phyloP scores from a whole-genome alignment of 768 basidiomycete species.

The Leccinum uliginosum region DNA sequence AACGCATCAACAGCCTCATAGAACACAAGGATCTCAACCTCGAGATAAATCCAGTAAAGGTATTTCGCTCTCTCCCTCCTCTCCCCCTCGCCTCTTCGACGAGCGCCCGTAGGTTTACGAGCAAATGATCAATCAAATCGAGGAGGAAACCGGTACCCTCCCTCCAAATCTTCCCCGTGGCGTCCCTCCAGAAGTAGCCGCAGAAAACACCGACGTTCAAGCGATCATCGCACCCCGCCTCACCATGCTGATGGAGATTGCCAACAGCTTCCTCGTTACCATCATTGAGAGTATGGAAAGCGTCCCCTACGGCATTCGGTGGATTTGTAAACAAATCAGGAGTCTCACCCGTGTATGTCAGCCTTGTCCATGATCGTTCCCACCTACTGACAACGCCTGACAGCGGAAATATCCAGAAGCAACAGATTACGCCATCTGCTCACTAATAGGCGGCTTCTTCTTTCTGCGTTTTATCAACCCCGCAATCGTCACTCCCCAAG shows the following conservation, averaged over 20 bases:
- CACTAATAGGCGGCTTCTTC: slow-evolving; percentile 98
- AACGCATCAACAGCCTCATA: slow-evolving; percentile 97
- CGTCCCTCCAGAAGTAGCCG: slow-evolving; percentile 91
- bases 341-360: slow-evolving; percentile 84
- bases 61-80: slow-evolving; percentile 25
- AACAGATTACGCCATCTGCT: slow-evolving; percentile 97
- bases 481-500: slow-evolving; percentile 97
- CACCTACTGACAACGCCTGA: slow-evolving; percentile 8
- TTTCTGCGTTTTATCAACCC: slow-evolving; percentile 99
- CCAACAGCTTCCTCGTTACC: slow-evolving; percentile 93
- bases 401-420: slow-evolving; percentile 99
- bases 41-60: slow-evolving; percentile 99
- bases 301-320: slow-evolving; percentile 97
- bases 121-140: slow-evolving; percentile 99
- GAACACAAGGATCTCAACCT: slow-evolving; percentile 99
- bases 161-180: slow-evolving; percentile 90
- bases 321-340: slow-evolving; percentile 99
- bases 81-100: background rate
- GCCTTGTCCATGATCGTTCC: background rate
- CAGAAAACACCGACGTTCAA: slow-evolving; percentile 92
- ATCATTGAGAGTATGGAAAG: slow-evolving; percentile 99
- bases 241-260: slow-evolving; percentile 99
- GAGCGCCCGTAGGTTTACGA: slow-evolving; percentile 76
- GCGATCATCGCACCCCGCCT: slow-evolving; percentile 96
- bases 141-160: slow-evolving; percentile 91